A percentile compares a stretch with the other conserved stretches of the same genome.
Evolutionary conservation across 1,284 basidiomycete genomes (phyloP).

Genomic region (Bjerkandera adusta): DNA sequence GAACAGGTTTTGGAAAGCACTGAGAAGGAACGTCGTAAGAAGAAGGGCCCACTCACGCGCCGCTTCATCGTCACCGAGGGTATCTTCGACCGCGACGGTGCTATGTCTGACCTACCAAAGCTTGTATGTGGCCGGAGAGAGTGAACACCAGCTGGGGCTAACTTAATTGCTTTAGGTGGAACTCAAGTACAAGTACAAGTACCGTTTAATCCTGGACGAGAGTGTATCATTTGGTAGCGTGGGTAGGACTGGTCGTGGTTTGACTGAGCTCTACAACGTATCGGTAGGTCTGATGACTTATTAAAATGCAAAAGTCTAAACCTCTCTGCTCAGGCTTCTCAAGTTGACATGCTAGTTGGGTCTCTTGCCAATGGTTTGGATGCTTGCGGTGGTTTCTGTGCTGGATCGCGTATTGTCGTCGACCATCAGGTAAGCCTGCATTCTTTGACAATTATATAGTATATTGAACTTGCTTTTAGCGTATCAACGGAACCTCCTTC

Average conservation of each 20-base stretch:
- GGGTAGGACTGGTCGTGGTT: constrained; percentile 89
- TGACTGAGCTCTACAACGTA: constrained; percentile 93
- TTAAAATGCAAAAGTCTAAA: not conserved
- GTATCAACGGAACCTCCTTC: constrained; percentile 95
- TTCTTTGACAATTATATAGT: not conserved
- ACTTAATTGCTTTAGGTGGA: constrained; percentile 63
- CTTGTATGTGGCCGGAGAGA: constrained; percentile 55
- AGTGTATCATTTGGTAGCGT: constrained; percentile 91
- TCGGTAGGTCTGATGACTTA: constrained; percentile 51
- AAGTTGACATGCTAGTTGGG: constrained; percentile 83
- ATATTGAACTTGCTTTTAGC: constrained; percentile 44
- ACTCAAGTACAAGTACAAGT: constrained; percentile 94
- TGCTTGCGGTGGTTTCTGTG: constrained; percentile 93
- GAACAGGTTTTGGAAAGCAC: constrained; percentile 85
- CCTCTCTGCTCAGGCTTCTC: constrained; percentile 46
- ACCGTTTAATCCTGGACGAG: constrained; percentile 94
- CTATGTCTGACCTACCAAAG: constrained; percentile 88
- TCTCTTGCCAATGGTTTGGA: constrained; percentile 86
- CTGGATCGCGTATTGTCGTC: constrained; percentile 81
- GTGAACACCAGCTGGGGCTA: not conserved
- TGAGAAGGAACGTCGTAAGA: constrained; percentile 87
- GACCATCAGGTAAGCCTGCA: constrained; percentile 74
- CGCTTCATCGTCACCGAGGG: constrained; percentile 98
- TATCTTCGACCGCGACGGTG: constrained; percentile 94
- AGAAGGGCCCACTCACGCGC: constrained; percentile 79